Percentiles rank a stretch among this genome's conserved stretches.
phyloP scores from a whole-genome alignment of 2,329 filamentous ascomycete genomes.

The Emmonsia crescens region DNA sequence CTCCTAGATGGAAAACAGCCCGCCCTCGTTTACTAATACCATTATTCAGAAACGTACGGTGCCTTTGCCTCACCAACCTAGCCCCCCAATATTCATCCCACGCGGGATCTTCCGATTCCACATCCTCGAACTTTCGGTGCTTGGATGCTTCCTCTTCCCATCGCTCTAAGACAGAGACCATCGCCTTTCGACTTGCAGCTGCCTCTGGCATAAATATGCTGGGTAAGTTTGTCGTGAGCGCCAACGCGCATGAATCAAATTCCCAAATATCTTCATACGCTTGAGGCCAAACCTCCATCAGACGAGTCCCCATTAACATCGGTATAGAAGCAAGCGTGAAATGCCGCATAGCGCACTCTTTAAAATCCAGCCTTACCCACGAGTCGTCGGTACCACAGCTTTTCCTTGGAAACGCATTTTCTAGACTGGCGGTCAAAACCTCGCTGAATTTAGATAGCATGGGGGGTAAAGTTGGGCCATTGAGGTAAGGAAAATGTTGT shows the following conservation, averaged over 20 bases:
- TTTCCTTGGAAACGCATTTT: slow-evolving; percentile 12
- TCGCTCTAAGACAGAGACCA: slow-evolving; percentile 11
- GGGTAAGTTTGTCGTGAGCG: slow-evolving; percentile 11
- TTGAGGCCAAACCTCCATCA: slow-evolving; percentile 14
- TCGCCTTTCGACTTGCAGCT: slow-evolving; percentile 8
- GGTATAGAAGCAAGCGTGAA: slow-evolving; percentile 14
- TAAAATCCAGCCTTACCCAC: slow-evolving; percentile 15
- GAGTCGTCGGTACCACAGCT: slow-evolving; percentile 1
- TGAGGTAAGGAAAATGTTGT: slow-evolving; percentile 10
- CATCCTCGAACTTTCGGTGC: slow-evolving; percentile 17
- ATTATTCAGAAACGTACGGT: slow-evolving; percentile 4
- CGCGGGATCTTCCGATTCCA: slow-evolving; percentile 24
- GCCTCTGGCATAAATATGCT: slow-evolving; percentile 12
- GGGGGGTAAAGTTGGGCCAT: slow-evolving; percentile 4
- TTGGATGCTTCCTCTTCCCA: slow-evolving; percentile 9
- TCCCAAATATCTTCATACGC: slow-evolving; percentile 14
- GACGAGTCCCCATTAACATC: slow-evolving; percentile 14
- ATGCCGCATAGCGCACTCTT: slow-evolving; percentile 11
- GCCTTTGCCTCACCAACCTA: slow-evolving; percentile 4
- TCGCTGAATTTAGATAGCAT: slow-evolving; percentile 13
- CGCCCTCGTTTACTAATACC: slow-evolving; percentile 7
- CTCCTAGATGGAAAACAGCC: slow-evolving; percentile 3
- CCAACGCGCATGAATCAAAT: slow-evolving; percentile 13
- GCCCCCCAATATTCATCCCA: slow-evolving; percentile 11
- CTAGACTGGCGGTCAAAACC: slow-evolving; percentile 11